Conservation (phyloP, 2,329 filamentous ascomycete genomes). For the Chalaropsis ovoidea region DNA sequence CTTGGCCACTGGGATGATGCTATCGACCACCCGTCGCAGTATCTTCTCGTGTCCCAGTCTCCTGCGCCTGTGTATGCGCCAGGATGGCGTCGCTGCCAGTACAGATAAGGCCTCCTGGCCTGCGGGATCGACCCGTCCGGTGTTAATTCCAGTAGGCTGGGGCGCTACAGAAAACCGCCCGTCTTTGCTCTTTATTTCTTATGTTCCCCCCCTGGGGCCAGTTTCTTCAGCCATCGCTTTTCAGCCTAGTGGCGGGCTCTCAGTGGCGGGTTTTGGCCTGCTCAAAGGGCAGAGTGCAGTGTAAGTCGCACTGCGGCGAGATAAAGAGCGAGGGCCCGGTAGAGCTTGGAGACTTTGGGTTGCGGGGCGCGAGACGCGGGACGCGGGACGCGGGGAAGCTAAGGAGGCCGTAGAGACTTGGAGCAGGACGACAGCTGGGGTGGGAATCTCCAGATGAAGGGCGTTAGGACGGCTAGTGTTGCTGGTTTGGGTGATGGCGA, state of each 20-base stretch:
- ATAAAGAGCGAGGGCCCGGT: too few species aligned
- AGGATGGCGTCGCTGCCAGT: neutral
- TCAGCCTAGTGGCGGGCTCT: neutral
- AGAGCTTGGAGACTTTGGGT: too few species aligned
- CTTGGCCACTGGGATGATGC: neutral
- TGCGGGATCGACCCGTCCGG: neutral
- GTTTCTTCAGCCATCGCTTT: neutral
- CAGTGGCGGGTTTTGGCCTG: neutral
- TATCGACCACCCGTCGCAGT: neutral
- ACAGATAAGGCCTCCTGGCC: neutral
- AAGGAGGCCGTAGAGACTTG: neutral
- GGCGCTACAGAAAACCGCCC: neutral
- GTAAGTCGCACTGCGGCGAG: too few species aligned
- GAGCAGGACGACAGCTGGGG: neutral
- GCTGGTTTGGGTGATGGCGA: neutral
- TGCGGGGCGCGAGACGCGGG: too few species aligned
- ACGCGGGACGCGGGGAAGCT: too few species aligned
- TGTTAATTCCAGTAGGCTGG: neutral
- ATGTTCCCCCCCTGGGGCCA: neutral
- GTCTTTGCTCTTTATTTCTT: neutral
- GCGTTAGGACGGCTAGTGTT: neutral
- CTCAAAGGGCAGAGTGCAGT: too few species aligned
- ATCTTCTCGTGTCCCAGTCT: neutral
- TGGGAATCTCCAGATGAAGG: neutral
- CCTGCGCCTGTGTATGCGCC: neutral